Base-by-base conservation (phyloP, 345 rosid genomes). In the Sisymbrium altissimum region DNA sequence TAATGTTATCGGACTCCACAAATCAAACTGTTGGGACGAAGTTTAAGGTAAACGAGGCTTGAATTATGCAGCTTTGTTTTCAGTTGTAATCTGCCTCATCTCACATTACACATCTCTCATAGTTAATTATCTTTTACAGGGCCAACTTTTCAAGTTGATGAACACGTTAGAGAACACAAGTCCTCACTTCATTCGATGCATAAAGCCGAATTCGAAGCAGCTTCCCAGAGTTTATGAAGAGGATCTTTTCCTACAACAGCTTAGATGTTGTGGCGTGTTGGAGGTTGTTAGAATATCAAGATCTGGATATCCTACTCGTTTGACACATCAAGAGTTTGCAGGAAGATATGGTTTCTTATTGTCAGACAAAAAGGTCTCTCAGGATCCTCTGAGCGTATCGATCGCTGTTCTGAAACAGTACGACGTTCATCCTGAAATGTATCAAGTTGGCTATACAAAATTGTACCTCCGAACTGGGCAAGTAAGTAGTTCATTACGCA, bases 181-280 rank as follows among this genome's bases (percentile, higher is more conserved):
- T 61, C 94, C 99, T 75, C 96, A 95, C 71, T 95, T 95, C 76
- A 87, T 95, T 70, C 82, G 92, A 65, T 95, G 99, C 85, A 84
- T 95, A 70, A 95, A 86, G 78, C 97, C 99, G 38, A 95, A 91
- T 64, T 30, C 58, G 8, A 88, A 86, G 77, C 88, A 84, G 83
- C 82, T 82, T 79, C 86, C 96, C 71, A 86, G 87, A 59, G 70
- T 36, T 6, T 90, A 74, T 70, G 96, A 90, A 46, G 88, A 87
- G 69, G 89, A 85, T 52, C 92, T 86, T 45, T 88, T 95, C 72
- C 78, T 86, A 23, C 89, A 84, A 62, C 99, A 92, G 81, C 90
- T 95, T 61, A 88, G 87, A 67, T 90, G 91, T 74, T 89, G 92
- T 81, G 99, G 97, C 7, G 81, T 91, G 70, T 54, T 95, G 78